Evolutionary conservation across 805 yeast genomes (phyloP), one percentile per base, ranked within the genome.

Genomic region (Kuraishia floccosa): DNA sequence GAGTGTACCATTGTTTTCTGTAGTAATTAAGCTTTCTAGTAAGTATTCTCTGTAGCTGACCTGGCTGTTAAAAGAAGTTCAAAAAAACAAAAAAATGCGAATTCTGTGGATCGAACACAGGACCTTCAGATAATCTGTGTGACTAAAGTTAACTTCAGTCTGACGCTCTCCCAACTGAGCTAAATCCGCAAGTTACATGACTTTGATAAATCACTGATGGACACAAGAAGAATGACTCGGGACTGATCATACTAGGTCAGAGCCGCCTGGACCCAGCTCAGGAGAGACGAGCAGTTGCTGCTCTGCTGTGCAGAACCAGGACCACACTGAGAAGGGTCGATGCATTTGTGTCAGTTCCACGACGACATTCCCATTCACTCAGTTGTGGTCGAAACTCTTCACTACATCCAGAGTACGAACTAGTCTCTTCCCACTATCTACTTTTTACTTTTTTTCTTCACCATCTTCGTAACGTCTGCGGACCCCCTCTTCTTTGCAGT

Each of bases 91-190:
- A 27, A 27, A 38, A 39, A 43, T 69, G 76, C 76, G 73, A 66
- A 54, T 67, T 69, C 71, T 74, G 83, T 72, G 84, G 83, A 73
- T 76, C 78, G 84, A 77, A 77, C 83, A 72, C 83, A 73, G 78
- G 82, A 76, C 85, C 84, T 77, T 69, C 82, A 76, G 82, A 75
- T 75, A 28, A 23, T 21, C 17, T 17, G 24, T 5, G 13, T 30
- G 26, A 30, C 30, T 15, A 31, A 31, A 30, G 25, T 25, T n/a
- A 25, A 17, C 37, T 35, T 35, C 37, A 35, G 37, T 35, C 37
- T 35, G 37, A 29, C 37, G 37, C 37, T 35, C 37, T 35, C 37
- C 37, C 37, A 32, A 27, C 35, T 35, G 37, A 35, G 37, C 37
- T 35, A 35, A 35, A 32, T 24, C 37, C 37, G 37, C 37, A n/a